Conservation (phyloP, 257 asterid genomes). For the Solanum chilense region DNA sequence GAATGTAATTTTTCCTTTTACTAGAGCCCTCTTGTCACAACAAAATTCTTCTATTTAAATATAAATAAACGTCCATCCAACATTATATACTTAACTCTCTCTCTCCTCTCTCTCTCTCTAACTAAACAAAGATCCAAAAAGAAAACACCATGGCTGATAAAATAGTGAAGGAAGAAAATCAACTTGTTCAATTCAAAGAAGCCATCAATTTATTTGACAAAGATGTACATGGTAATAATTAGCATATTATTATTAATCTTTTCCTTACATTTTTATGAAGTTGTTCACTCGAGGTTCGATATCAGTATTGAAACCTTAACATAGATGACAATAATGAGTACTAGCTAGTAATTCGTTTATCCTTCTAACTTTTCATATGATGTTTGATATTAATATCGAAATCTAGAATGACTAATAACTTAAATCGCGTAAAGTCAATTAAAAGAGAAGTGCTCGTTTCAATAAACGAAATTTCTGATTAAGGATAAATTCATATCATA, state of each 20-base stretch:
- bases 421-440: no score
- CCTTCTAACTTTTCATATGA: not conserved
- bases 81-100: slow-evolving; percentile 25
- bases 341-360: not conserved
- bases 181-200: slow-evolving; percentile 31
- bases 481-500: not conserved
- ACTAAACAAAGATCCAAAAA: not conserved
- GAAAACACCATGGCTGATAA: slow-evolving; percentile 11
- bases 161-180: slow-evolving; percentile 25
- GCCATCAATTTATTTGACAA: slow-evolving; percentile 38
- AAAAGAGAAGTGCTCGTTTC: no score
- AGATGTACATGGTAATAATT: slow-evolving; percentile 26
- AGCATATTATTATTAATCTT: not conserved
- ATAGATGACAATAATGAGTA: not conserved
- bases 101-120: slow-evolving; percentile 3
- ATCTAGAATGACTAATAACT: no score
- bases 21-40: slow-evolving; percentile 12
- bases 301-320: not conserved
- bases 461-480: not conserved
- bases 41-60: slow-evolving; percentile 16
- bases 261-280: not conserved
- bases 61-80: slow-evolving; percentile 11
- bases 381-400: not conserved
- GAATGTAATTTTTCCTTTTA: not conserved
- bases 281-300: not conserved